Evolutionary conservation across 2,329 filamentous ascomycete species (phyloP), one percentile per base, ranked within the genome.

Genomic region (Botrytis byssoidea): DNA sequence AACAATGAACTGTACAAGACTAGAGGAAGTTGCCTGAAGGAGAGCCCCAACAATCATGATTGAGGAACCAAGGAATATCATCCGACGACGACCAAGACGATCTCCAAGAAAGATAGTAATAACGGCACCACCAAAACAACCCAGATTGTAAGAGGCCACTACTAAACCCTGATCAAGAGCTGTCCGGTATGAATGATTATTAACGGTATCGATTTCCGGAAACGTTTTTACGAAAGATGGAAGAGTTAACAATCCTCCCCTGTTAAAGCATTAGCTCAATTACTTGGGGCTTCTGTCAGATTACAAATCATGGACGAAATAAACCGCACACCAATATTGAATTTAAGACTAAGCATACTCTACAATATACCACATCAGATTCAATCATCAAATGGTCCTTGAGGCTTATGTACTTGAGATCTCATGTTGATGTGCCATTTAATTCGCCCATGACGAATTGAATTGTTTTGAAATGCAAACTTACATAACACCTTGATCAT

Each of bases 1-100:
- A 74, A 88, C 87, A 40, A 77, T 75, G 44, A 79, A 80, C 89
- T 90, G 81, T 92, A 90, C 75, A 20, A 86, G 86, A 76, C 86
- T 86, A 37, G 61, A 72, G n/a, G 71, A 84, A 29, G 85, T 84
- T 22, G 78, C 77, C 59, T 80, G 79, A 0, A 80, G 65, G 5
- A 79, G 66, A 61, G 78, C 77, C 42, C 77, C 78, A 37, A 80
- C 55, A 12, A 78, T 72, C 46, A 76, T 78, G 42, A 80, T 73
- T 25, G 77, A 48, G 16, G 77, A 78, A 14, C 77, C 78, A 22
- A 73, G 72, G 66, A 79, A 76, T 55, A 80, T 77, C n/a, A 79
- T 77, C 32, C 73, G 69, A 14, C 76, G 74, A 70, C 79, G 74
- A 61, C 85, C 85, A n/a, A 82, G 82, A 68, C 81, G 80, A 74